Base-by-base conservation (phyloP, 129 eudicot species). In the Lactuca sativa region DNA sequence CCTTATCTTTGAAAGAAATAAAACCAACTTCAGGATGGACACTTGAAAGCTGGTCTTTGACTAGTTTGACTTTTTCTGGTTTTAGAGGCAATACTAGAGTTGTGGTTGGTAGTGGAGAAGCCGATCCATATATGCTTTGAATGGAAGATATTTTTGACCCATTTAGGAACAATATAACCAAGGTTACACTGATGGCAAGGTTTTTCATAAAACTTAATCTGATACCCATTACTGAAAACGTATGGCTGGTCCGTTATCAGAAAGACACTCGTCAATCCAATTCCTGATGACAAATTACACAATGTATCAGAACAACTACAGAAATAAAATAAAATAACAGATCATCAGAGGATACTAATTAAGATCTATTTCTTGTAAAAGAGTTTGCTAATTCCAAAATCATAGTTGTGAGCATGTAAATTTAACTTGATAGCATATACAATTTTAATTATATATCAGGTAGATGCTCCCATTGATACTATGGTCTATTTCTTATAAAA, bases 181-280 rank as follows among this genome's bases (percentile, higher is more conserved):
- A 86, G 66, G 49, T 82, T 81, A 72, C 91, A 82, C 1, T 70
- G 69, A 5, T 72, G 18, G 51, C 91, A 86, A 16, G 88, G 85
- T 25, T 57, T 64, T 68, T 86, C 88, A 12, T 36, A 76, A 41
- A 86, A 86, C 14, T 75, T 74, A 11, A 86, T 82, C 76, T 86
- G 81, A 71, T 82, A 86, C 38, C 91, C 88, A 6, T 86, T 86
- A 56, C 88, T 86, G 64, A 86, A 82, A 31, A 86, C 80, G 67
- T 80, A 82, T 1, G 91, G 91, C 53, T 77, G 88, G 12, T 81
- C 59, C 4, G 88, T 82, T 44, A 86, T 72, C 17, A 86, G 85
- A 75, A 86, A 86, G 9, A 86, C 91, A 55, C 88, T 80, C 64
- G 82, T 82, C 70, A 86, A 86, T 18, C 91, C 91, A 37, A 86